Evolutionary conservation across 169 alveolate genomes (phyloP).

Genomic region (Amoebophrya sp.): DNA sequence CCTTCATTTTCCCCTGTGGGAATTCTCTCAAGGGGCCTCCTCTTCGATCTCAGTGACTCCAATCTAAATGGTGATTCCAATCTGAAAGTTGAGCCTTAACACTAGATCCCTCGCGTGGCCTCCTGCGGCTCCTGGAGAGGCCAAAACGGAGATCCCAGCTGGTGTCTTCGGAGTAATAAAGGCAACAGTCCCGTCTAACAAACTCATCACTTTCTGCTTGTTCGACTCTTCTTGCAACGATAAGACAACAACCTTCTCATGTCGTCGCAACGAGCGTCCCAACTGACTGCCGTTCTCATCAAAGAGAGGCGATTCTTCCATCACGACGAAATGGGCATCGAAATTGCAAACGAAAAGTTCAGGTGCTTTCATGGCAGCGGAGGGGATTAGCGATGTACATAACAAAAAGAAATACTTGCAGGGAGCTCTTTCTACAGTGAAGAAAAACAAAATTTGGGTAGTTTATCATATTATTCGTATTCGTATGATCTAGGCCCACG

Average conservation of each 20-base stretch:
- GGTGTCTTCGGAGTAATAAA: too few relatives aligned
- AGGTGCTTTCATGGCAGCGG: background rate
- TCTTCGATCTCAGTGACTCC: too few relatives aligned
- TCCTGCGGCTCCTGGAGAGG: too few relatives aligned
- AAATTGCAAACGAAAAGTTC: background rate
- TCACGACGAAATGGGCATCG: background rate
- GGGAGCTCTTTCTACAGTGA: background rate
- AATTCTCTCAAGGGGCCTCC: too few relatives aligned
- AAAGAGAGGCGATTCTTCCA: background rate
- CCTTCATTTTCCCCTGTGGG: too few relatives aligned
- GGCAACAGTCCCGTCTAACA: background rate
- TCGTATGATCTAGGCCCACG: too few relatives aligned
- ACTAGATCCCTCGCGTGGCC: too few relatives aligned
- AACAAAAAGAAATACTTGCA: background rate
- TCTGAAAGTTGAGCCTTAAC: too few relatives aligned
- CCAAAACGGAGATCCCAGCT: too few relatives aligned
- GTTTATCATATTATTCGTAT: too few relatives aligned
- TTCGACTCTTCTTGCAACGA: too few relatives aligned
- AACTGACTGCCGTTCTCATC: background rate
- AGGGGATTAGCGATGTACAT: background rate
- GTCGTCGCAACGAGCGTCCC: background rate
- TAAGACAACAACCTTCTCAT: background rate
- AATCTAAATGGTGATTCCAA: too few relatives aligned
- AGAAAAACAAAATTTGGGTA: background rate
- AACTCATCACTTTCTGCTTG: background rate